These are phyloP conservation scores for Myxozyma udenii DNA, from an alignment of 805 yeast species.

Conservation along the genomic window DNA sequence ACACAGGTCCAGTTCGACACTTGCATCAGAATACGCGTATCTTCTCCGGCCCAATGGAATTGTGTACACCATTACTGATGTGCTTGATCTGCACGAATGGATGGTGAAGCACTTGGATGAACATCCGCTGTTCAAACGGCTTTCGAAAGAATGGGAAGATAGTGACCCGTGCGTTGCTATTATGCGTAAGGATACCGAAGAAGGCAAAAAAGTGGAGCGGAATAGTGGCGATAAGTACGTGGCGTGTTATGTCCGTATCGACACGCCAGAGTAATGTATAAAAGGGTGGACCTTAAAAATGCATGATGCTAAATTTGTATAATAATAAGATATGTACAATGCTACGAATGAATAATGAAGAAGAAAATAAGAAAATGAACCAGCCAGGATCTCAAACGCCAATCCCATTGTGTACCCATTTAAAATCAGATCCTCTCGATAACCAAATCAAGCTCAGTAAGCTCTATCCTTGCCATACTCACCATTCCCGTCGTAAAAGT, in stretches of 20 bases:
- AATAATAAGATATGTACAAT: neutral
- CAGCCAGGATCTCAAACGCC: neutral
- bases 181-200: slow-evolving; percentile 94
- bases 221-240: slow-evolving; percentile 83
- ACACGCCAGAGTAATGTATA: slow-evolving; percentile 12
- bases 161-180: slow-evolving; percentile 76
- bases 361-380: neutral
- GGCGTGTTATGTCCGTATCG: slow-evolving; percentile 54
- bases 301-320: neutral
- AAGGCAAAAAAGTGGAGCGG: slow-evolving; percentile 93
- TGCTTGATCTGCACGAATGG: slow-evolving; percentile 89
- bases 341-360: neutral
- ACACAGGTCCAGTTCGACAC: slow-evolving; percentile 46
- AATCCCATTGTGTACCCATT: neutral
- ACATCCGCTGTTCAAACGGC: slow-evolving; percentile 87
- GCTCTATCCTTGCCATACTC: slow-evolving; percentile 12
- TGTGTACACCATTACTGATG: slow-evolving; percentile 93
- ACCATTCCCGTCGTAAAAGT: slow-evolving; percentile 5
- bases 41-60: slow-evolving; percentile 83
- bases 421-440: neutral
- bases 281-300: too few relatives aligned
- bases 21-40: slow-evolving; percentile 88
- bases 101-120: slow-evolving; percentile 88
- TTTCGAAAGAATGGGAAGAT: slow-evolving; percentile 73
- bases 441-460: slow-evolving; percentile 13